phyloP scores from a whole-genome alignment of 495 filamentous ascomycete genomes.

The Chaetomidium leptoderma region DNA sequence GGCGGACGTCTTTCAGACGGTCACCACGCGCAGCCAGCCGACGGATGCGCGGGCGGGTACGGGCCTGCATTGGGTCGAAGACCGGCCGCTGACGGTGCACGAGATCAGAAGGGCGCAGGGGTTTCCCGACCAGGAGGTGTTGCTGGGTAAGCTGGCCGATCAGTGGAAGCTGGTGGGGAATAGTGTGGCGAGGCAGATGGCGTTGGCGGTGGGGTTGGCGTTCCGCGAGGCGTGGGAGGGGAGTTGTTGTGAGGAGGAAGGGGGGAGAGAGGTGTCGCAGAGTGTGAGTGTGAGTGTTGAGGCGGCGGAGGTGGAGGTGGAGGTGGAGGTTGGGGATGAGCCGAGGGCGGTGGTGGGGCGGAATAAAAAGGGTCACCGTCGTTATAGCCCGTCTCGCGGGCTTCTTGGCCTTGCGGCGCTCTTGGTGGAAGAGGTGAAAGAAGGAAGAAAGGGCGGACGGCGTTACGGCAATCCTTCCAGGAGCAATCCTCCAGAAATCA shows the following conservation, averaged over 20 bases:
- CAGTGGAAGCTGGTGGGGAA: constrained; percentile 66
- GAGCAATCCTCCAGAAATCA: too few relatives aligned
- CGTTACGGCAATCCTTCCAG: too few relatives aligned
- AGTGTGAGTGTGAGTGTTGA: neutral
- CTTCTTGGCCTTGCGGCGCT: neutral
- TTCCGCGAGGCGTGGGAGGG: constrained; percentile 55
- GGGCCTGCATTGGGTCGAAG: constrained; percentile 58
- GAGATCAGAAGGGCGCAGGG: constrained; percentile 64
- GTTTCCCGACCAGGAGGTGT: constrained; percentile 61
- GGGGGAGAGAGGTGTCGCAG: neutral
- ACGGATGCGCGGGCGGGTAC: constrained; percentile 47
- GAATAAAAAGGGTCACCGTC: neutral
- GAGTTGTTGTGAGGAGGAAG: constrained; percentile 13
- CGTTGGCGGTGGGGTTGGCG: constrained; percentile 57
- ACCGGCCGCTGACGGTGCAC: constrained; percentile 53
- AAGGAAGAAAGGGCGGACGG: neutral
- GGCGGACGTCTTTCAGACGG: constrained; percentile 50
- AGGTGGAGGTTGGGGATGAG: neutral
- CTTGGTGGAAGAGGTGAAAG: neutral
- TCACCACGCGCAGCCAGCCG: constrained; percentile 47
- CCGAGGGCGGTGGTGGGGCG: too few relatives aligned
- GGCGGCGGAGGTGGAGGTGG: neutral
- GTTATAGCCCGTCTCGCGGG: neutral
- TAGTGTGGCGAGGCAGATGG: constrained; percentile 61
- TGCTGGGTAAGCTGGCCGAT: constrained; percentile 50